Evolutionary conservation across 2,329 filamentous ascomycete species (phyloP).

Genomic region (Trichoderma guizhouense): DNA sequence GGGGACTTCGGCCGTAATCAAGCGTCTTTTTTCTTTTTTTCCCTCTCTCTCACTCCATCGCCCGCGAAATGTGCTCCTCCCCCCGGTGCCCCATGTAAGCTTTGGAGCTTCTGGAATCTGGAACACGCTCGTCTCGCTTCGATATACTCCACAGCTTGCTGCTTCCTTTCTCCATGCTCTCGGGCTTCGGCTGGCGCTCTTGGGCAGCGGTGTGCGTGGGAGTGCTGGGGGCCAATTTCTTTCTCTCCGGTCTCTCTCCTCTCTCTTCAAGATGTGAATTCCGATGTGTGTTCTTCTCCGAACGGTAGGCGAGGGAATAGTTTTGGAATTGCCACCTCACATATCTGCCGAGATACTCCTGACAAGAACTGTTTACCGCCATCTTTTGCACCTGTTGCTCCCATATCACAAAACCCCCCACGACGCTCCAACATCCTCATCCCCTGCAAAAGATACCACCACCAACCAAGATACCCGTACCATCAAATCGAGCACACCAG

Average conservation of each 20-base stretch:
- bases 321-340: background rate
- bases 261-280: background rate
- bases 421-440: background rate
- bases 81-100: background rate
- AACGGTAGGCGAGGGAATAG: background rate
- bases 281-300: background rate
- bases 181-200: too few relatives aligned
- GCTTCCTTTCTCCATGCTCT: background rate
- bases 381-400: background rate
- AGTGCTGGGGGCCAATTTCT: background rate
- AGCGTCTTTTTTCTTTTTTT: background rate
- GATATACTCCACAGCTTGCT: background rate
- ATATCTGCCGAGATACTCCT: background rate
- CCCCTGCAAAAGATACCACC: background rate
- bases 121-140: background rate
- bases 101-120: slow-evolving; percentile 5
- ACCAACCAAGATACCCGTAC: background rate
- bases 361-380: background rate
- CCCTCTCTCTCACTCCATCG: background rate
- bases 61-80: background rate
- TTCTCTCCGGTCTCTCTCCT: background rate
- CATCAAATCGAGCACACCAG: background rate
- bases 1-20: slow-evolving; percentile 4
- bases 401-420: background rate
- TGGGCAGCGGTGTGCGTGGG: background rate